phyloP scores from a whole-genome alignment of 768 basidiomycete genomes.

The Podaxis sp. region DNA sequence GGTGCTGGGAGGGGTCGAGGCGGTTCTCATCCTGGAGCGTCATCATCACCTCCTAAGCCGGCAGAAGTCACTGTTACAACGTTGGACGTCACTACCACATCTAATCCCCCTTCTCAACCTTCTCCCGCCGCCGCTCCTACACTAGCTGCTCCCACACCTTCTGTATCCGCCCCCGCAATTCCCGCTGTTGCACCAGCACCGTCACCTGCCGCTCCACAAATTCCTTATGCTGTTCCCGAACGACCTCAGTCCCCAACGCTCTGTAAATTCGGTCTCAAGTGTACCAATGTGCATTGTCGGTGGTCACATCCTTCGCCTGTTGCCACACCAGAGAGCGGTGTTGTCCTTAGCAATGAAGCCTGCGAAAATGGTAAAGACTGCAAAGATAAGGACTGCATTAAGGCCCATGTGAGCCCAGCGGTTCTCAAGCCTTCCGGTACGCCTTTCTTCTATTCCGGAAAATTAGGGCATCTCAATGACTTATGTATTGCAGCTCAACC shows the following conservation, averaged over 20 bases:
- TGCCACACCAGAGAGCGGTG: conserved; percentile 90
- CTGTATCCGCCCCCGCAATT: conserved; percentile 27
- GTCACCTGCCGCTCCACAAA: conserved; percentile 32
- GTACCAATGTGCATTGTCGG: conserved; percentile 85
- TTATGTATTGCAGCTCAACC: conserved; percentile 18
- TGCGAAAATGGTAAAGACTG: conserved; percentile 90
- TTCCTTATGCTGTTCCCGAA: conserved; percentile 63
- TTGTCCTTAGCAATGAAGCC: conserved; percentile 91
- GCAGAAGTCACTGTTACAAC: conserved; percentile 17
- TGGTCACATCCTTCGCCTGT: conserved; percentile 98
- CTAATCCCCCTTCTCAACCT: conserved; percentile 8
- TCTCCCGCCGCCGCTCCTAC: conserved; percentile 21
- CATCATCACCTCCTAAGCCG: conserved; percentile 17
- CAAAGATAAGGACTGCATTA: conserved; percentile 91
- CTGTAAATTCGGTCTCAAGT: conserved; percentile 92
- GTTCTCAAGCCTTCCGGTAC: conserved; percentile 65
- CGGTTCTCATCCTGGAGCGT: conserved; percentile 32
- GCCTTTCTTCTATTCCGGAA: conserved; percentile 17
- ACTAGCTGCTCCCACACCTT: conserved; percentile 23
- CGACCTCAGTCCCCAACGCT: conserved; percentile 85
- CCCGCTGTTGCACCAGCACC: conserved; percentile 31
- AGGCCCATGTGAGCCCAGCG: conserved; percentile 89
- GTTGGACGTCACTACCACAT: conserved; percentile 21
- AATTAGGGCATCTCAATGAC: conserved; percentile 17
- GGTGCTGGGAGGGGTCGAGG: conserved; percentile 52